phyloP scores from a whole-genome alignment of 2,329 filamentous ascomycete genomes.

The Arthroderma sp. region DNA sequence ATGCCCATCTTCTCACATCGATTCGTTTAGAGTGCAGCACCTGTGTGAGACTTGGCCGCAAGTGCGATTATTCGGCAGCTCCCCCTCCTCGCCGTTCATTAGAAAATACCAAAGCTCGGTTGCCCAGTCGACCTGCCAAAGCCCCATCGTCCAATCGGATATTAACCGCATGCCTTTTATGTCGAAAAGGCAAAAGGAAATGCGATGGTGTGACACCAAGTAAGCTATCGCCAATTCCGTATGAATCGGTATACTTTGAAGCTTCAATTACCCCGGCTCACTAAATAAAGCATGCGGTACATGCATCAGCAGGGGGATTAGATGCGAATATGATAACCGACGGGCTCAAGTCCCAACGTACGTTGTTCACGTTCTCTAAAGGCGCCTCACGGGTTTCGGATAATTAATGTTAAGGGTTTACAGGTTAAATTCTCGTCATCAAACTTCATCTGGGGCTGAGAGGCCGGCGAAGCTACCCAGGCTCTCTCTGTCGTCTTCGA shows the following conservation, averaged over 20 bases:
- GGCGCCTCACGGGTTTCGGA: no score
- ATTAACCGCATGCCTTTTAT: not conserved
- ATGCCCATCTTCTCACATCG: no score
- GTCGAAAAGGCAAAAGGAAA: conserved; percentile 7
- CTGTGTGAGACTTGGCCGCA: not conserved
- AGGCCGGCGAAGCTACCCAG: no score
- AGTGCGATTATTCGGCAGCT: not conserved
- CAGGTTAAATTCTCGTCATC: no score
- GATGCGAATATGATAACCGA: not conserved
- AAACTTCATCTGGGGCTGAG: no score
- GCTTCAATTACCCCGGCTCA: not conserved
- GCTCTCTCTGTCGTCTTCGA: no score
- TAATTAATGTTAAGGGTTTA: no score
- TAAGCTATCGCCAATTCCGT: not conserved
- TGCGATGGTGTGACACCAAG: conserved; percentile 7
- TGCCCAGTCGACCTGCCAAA: not conserved
- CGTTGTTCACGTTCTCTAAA: not conserved
- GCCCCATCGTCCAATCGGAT: not conserved
- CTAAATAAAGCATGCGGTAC: conserved; percentile 2
- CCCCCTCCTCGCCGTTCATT: not conserved
- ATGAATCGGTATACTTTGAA: no score
- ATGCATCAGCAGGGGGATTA: not conserved
- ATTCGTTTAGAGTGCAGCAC: not conserved
- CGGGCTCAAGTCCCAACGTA: not conserved
- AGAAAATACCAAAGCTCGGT: not conserved